These are phyloP conservation scores for Mariannaea elegans DNA, from an alignment of 2,329 filamentous ascomycete species.

Conservation along the genomic window DNA sequence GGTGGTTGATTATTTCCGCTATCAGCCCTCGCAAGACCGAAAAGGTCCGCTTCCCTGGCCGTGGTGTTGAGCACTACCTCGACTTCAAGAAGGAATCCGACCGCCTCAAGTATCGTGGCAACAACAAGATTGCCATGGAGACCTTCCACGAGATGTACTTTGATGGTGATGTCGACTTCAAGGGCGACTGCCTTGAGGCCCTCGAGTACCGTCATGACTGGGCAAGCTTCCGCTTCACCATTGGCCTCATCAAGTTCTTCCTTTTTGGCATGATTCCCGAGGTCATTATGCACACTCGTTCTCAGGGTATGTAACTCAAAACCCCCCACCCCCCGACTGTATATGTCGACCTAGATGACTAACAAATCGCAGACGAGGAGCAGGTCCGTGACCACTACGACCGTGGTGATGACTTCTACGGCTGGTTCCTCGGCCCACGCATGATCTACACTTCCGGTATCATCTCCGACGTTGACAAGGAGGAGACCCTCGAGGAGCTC, in stretches of 20 bases:
- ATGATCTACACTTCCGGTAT: slow-evolving; percentile 99
- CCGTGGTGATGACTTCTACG: slow-evolving; percentile 97
- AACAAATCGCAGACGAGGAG: slow-evolving; percentile 72
- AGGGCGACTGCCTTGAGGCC: slow-evolving; percentile 87
- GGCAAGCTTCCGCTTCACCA: slow-evolving; percentile 92
- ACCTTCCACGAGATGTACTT: slow-evolving; percentile 99
- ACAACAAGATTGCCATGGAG: slow-evolving; percentile 86
- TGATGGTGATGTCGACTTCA: slow-evolving; percentile 92
- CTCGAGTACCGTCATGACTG: slow-evolving; percentile 97
- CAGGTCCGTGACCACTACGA: slow-evolving; percentile 98
- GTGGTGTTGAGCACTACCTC: slow-evolving; percentile 90
- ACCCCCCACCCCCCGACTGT: background rate
- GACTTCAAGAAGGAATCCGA: slow-evolving; percentile 76
- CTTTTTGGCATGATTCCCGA: slow-evolving; percentile 88
- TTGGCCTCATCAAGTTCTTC: slow-evolving; percentile 87
- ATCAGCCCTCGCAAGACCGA: slow-evolving; percentile 91
- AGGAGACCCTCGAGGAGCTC: slow-evolving; percentile 92
- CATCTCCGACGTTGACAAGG: slow-evolving; percentile 85
- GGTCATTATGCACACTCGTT: slow-evolving; percentile 90
- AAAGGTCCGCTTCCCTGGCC: slow-evolving; percentile 86
- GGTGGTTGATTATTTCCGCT: slow-evolving; percentile 83
- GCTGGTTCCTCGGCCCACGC: slow-evolving; percentile 96
- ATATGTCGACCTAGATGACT: slow-evolving; percentile 4
- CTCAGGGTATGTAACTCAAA: slow-evolving; percentile 66
- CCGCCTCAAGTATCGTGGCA: slow-evolving; percentile 75